phyloP scores from a whole-genome alignment of 1,284 basidiomycete genomes.

The Rhodotorula sp. region DNA sequence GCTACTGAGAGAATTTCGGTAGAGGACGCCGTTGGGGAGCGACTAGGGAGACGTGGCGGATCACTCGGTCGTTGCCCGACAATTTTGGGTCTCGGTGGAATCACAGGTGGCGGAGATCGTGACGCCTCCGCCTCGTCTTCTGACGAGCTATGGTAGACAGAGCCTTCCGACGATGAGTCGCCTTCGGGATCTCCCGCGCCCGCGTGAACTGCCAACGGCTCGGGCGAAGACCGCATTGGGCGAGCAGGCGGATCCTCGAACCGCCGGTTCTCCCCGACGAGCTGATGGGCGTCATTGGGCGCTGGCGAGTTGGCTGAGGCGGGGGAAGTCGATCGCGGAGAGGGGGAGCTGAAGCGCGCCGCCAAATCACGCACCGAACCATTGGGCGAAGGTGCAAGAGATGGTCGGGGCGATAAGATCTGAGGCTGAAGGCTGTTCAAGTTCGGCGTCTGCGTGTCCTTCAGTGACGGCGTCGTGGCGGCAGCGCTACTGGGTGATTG shows the following conservation, averaged over 20 bases:
- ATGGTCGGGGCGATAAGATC: background rate
- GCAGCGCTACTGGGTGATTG: background rate
- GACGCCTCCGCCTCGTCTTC: constrained; percentile 1
- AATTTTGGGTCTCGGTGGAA: constrained; percentile 21
- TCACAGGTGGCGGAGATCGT: background rate
- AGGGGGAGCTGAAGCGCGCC: constrained; percentile 8
- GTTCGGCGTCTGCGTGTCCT: background rate
- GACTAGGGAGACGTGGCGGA: constrained; percentile 4
- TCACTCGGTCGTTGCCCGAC: background rate
- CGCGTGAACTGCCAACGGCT: no score
- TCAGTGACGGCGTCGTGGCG: background rate
- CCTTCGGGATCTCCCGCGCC: background rate
- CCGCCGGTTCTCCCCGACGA: no score
- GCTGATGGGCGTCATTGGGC: no score
- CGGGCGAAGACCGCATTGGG: no score
- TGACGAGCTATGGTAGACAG: constrained; percentile 16
- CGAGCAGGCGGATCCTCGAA: no score
- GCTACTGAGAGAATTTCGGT: background rate
- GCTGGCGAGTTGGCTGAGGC: background rate
- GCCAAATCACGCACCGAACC: constrained; percentile 12
- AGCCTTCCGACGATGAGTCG: background rate
- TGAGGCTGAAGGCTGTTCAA: constrained; percentile 4
- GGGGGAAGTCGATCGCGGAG: background rate
- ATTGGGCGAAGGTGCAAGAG: background rate
- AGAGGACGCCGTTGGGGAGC: constrained; percentile 5